These are phyloP conservation scores for Aciculosporium take DNA, from an alignment of 2,329 filamentous ascomycete species.

Conservation along the genomic window DNA sequence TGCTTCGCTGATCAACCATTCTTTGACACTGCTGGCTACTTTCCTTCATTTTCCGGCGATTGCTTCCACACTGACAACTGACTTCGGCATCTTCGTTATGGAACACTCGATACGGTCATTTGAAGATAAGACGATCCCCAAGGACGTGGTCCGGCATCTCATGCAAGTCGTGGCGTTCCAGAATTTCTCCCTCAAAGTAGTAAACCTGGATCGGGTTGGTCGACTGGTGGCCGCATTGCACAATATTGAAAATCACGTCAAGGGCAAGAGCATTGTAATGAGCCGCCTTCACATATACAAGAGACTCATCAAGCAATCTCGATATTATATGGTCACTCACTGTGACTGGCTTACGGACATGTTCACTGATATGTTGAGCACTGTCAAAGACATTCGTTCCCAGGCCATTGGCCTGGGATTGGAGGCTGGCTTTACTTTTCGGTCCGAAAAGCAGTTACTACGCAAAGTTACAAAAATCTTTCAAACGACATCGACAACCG, in stretches of 20 bases:
- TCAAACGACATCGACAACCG: conserved; percentile 27
- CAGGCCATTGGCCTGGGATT: conserved; percentile 63
- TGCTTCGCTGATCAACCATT: conserved; percentile 58
- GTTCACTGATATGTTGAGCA: conserved; percentile 69
- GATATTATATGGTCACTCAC: conserved; percentile 53
- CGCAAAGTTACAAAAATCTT: conserved; percentile 53
- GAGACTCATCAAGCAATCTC: conserved; percentile 58
- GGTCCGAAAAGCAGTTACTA: conserved; percentile 52
- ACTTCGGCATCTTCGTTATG: conserved; percentile 67
- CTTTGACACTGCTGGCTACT: conserved; percentile 61
- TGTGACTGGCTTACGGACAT: conserved; percentile 71
- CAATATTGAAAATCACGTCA: conserved; percentile 56
- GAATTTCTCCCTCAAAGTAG: conserved; percentile 59
- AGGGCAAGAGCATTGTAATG: conserved; percentile 67
- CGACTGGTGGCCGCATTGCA: conserved; percentile 58
- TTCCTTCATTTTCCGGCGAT: conserved; percentile 65
- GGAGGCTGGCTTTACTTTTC: conserved; percentile 54
- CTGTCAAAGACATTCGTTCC: conserved; percentile 58
- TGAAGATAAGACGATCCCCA: conserved; percentile 53
- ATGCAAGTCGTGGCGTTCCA: conserved; percentile 72
- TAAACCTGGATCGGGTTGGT: conserved; percentile 57
- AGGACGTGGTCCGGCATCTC: conserved; percentile 64
- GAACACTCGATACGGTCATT: conserved; percentile 68
- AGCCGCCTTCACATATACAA: conserved; percentile 68
- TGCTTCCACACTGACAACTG: conserved; percentile 53